Evolutionary conservation across 2,329 filamentous ascomycete species (phyloP).

Genomic region (Arthroderma sp.): DNA sequence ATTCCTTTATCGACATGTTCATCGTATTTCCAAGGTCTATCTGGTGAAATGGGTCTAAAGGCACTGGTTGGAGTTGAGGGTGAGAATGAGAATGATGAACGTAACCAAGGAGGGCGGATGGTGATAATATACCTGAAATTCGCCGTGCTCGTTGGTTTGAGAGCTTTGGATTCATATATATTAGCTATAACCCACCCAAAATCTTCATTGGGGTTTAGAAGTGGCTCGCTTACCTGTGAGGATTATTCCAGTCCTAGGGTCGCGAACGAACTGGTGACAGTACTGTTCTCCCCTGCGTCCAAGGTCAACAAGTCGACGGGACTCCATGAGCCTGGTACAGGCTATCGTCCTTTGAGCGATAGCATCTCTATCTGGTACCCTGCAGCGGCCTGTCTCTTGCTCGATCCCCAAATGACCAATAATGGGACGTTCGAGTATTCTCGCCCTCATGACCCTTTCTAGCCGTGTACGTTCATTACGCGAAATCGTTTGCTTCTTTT

Average conservation of each 20-base stretch:
- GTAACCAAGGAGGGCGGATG: background rate
- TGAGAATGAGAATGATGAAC: background rate
- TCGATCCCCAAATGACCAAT: conserved; percentile 14
- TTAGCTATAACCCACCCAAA: background rate
- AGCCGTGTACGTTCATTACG: conserved; percentile 20
- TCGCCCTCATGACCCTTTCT: conserved; percentile 26
- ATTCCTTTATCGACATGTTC: background rate
- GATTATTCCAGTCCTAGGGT: conserved; percentile 26
- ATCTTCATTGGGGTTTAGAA: background rate
- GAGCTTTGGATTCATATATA: background rate
- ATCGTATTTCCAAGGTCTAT: conserved; percentile 10
- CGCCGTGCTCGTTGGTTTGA: background rate
- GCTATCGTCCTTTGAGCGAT: conserved; percentile 21
- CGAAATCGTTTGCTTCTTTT: conserved; percentile 19
- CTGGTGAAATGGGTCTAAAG: conserved; percentile 4
- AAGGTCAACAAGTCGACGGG: conserved; percentile 23
- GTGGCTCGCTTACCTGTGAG: conserved; percentile 24
- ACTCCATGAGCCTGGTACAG: conserved; percentile 25
- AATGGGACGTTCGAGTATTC: conserved; percentile 23
- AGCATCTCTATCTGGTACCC: conserved; percentile 15
- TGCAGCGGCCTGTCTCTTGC: conserved; percentile 22
- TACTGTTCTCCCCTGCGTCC: conserved; percentile 9
- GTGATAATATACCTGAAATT: conserved; percentile 9
- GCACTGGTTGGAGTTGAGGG: background rate
- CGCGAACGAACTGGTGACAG: conserved; percentile 19